Conservation (phyloP, 108 stramenopile species). For the Cyclotella kingstonii region DNA sequence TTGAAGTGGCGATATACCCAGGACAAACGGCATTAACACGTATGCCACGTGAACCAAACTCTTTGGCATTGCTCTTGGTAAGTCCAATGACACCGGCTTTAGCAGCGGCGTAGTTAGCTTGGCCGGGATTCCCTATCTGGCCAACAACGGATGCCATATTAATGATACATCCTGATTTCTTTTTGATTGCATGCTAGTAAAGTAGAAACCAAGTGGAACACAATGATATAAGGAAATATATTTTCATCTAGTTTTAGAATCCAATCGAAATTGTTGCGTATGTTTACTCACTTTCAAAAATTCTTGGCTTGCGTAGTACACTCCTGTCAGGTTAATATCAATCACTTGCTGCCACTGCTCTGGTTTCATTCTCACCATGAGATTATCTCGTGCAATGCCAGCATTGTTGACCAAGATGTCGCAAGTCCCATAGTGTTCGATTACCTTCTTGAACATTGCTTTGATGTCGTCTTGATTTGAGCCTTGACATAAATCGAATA, state of each 20-base stretch:
- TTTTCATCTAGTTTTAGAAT: no score
- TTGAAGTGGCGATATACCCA: conserved; percentile 48
- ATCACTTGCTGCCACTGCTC: conserved; percentile 69
- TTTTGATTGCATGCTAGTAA: conserved; percentile 36
- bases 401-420: conserved; percentile 75
- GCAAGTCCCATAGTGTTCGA: conserved; percentile 31
- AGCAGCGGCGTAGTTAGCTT: conserved; percentile 48
- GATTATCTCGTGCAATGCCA: conserved; percentile 60
- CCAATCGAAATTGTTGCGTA: not conserved
- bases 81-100: conserved; percentile 52
- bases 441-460: conserved; percentile 50
- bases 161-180: conserved; percentile 61
- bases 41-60: conserved; percentile 34
- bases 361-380: conserved; percentile 69
- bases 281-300: conserved; percentile 51
- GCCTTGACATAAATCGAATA: conserved; percentile 10
- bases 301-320: conserved; percentile 69
- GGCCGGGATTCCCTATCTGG: conserved; percentile 68
- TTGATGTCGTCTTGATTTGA: conserved; percentile 49
- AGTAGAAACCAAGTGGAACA: not conserved
- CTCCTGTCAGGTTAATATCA: conserved; percentile 85
- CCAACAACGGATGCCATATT: conserved; percentile 75
- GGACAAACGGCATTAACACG: conserved; percentile 50
- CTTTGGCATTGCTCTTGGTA: conserved; percentile 47
- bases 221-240: not conserved